Conservation (phyloP, 2,329 filamentous ascomycete genomes). For the Emydomyces testavorans region DNA sequence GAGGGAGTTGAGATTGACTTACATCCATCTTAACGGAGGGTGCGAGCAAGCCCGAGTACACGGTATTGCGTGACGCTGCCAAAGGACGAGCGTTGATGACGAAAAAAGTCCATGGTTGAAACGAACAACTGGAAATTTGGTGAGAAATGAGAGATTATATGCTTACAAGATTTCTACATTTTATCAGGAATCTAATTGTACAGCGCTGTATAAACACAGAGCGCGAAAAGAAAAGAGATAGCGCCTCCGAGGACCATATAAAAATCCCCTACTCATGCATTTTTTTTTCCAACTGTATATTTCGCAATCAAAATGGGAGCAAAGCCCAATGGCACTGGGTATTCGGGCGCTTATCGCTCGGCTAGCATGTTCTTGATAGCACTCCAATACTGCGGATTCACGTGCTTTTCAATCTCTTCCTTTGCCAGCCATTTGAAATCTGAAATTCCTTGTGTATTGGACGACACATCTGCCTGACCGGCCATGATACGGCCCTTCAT, state of each 20-base stretch:
- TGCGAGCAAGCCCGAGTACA: too few relatives aligned
- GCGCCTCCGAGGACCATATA: background rate
- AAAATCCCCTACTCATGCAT: background rate
- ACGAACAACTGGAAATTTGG: background rate
- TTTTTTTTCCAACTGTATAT: background rate
- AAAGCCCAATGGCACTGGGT: background rate
- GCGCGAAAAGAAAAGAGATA: background rate
- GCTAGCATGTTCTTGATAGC: constrained; percentile 73
- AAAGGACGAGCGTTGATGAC: too few relatives aligned
- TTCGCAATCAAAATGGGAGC: background rate
- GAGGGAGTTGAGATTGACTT: background rate
- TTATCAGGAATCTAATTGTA: constrained; percentile 5
- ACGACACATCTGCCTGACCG: constrained; percentile 62
- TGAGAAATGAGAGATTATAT: background rate
- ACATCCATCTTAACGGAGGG: too few relatives aligned
- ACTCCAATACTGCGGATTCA: constrained; percentile 59
- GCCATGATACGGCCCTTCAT: constrained; percentile 94
- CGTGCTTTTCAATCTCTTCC: constrained; percentile 64
- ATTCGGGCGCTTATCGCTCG: constrained; percentile 47
- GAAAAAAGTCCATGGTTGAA: background rate
- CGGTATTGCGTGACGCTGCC: too few relatives aligned
- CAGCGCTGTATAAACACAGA: background rate
- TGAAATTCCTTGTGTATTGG: constrained; percentile 58
- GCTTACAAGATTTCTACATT: background rate
- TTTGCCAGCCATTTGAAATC: constrained; percentile 91